Evolutionary conservation across 139 green algal species (phyloP).

Genomic region (Chlorella sp.): DNA sequence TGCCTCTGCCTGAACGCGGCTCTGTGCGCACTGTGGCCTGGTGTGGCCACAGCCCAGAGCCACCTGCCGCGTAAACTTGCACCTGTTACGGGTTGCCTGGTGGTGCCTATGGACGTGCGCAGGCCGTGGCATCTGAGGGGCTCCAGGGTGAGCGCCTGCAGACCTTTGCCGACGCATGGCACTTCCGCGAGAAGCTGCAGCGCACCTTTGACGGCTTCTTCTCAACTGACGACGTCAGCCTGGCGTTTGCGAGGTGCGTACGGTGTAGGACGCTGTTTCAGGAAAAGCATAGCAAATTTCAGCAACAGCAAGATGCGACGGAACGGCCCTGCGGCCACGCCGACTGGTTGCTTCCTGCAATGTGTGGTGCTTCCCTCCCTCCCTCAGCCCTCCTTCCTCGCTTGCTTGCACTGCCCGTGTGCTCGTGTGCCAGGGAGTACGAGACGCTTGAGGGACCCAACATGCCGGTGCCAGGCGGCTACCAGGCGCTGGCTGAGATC

Average conservation of each 20-base stretch:
- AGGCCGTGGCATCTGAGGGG: not conserved
- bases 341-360: not conserved
- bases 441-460: constrained; percentile 29
- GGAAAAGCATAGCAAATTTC: too few relatives aligned
- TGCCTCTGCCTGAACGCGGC: too few relatives aligned
- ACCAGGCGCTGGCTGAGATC: constrained; percentile 16
- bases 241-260: constrained; percentile 3
- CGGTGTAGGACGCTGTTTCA: too few relatives aligned
- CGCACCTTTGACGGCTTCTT: constrained; percentile 36
- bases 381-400: not conserved
- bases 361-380: not conserved
- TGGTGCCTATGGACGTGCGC: too few relatives aligned
- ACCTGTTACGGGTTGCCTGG: too few relatives aligned
- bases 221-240: constrained; percentile 22
- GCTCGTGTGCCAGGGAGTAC: constrained; percentile 10
- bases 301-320: too few relatives aligned
- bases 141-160: not conserved
- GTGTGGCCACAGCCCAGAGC: too few relatives aligned
- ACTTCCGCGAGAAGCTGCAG: constrained; percentile 32
- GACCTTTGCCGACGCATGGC: constrained; percentile 11
- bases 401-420: not conserved
- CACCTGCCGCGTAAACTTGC: too few relatives aligned
- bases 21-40: too few relatives aligned
- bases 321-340: not conserved
- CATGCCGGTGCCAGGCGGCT: constrained; percentile 24